Base-by-base conservation (phyloP, 2,329 filamentous ascomycete genomes). In the Cladosporium sp. region DNA sequence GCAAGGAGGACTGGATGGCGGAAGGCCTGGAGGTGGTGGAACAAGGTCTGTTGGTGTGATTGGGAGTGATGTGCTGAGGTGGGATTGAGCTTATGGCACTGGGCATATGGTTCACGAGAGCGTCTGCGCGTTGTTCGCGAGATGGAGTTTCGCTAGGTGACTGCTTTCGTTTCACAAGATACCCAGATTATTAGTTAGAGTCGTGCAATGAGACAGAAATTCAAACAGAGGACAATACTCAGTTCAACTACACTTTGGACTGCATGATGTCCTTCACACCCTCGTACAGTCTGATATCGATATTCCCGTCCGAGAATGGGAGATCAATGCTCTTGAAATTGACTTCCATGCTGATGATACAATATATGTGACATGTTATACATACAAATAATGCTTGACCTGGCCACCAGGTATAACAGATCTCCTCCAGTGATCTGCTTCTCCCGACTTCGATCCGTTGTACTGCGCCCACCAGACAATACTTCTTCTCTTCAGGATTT, bases 11-110 rank as follows among this genome's bases (percentile, higher is more conserved):
- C 51, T 38, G 11, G 38, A 6, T 26, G 34, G 34, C 12, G 59
- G 41, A 18, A 58, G 38, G 24, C 59, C 41, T 18, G 36, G 57
- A 34, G 41, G 59, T n/a, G 36, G 18, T 24, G 57, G 54, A 28
- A 57, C 66, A 15, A 63, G 67, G 51, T 49, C 69, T 15, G 68
- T 73, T 21, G 74, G 74, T 10, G 44, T 75, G n/a, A 74, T 71
- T 10, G 60, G 70, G 18, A 58, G 69, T 8, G 74, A 76, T 54
- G 68, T 75, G n/a, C 54, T 77, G 68, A 70, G 74, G 66, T 77
- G 75, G 74, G 75, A 77, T 60, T 77, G 67, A 74, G 36, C 32
- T 14, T 18, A 34, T 52, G 49, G 52, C 4, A 7, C 10, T 21
- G 28, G 5, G 26, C 41, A 1, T 3, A 5, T 47, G n/a, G 41